Conservation (phyloP, 495 filamentous ascomycete species). For the Aspergillus baeticus region DNA sequence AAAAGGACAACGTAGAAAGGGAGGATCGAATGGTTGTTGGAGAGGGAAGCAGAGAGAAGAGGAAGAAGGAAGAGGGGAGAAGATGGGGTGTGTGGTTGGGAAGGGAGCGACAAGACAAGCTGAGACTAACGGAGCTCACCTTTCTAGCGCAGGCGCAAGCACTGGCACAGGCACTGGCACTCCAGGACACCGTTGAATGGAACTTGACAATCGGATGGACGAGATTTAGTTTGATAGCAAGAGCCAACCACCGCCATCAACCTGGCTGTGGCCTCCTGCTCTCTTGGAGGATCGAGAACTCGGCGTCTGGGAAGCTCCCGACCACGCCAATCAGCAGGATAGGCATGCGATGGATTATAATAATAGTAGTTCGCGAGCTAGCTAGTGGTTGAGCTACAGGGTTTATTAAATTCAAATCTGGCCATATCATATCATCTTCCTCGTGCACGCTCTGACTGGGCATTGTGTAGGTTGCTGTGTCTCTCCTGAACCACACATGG, state of each 20-base stretch:
- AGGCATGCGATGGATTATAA: background rate
- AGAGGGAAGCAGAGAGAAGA: conserved; percentile 16
- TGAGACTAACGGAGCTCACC: background rate
- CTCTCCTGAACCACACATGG: conserved; percentile 3
- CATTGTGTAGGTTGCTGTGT: background rate
- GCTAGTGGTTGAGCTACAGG: background rate
- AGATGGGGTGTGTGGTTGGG: conserved; percentile 9
- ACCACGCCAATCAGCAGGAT: background rate
- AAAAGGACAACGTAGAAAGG: conserved; percentile 6
- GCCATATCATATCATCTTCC: too few relatives aligned
- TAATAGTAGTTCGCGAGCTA: background rate
- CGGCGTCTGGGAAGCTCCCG: conserved; percentile 1
- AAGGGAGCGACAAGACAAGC: background rate
- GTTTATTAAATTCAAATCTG: background rate
- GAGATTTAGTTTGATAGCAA: conserved; percentile 13
- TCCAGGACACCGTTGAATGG: background rate
- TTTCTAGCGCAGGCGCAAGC: background rate
- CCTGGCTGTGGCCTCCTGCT: background rate
- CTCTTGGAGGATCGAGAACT: background rate
- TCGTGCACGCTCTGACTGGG: background rate
- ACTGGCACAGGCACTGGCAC: too few relatives aligned
- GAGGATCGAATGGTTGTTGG: background rate
- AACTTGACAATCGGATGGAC: conserved; percentile 3
- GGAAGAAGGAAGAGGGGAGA: conserved; percentile 18
- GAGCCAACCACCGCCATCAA: conserved; percentile 7